Conservation (phyloP, 805 yeast species). For the Zygoascus bituminiphila region DNA sequence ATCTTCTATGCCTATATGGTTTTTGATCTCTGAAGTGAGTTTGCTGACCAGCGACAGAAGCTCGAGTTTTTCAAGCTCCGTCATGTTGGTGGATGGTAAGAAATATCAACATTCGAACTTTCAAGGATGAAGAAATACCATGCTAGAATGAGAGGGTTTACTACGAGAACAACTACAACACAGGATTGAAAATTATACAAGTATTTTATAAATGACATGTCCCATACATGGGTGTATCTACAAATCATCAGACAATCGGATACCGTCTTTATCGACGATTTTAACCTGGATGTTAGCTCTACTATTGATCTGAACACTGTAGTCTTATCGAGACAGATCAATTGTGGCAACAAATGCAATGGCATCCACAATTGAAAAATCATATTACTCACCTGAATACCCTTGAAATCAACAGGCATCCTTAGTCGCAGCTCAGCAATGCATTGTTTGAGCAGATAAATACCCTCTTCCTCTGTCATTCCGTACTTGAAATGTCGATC, state of each 20-base stretch:
- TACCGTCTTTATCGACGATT: constrained; percentile 56
- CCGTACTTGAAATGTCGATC: constrained; percentile 84
- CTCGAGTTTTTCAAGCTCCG: constrained; percentile 24
- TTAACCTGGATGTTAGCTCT: constrained; percentile 38
- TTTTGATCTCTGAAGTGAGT: constrained; percentile 26
- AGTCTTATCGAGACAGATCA: no score
- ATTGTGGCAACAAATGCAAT: no score
- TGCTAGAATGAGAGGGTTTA: background rate
- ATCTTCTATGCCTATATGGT: constrained; percentile 35
- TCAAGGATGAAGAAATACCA: background rate
- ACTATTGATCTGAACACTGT: no score
- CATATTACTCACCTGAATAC: constrained; percentile 40
- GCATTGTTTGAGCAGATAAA: constrained; percentile 64
- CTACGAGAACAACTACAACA: no score
- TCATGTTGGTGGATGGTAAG: background rate
- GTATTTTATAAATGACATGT: no score
- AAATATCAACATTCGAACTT: no score
- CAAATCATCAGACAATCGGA: constrained; percentile 19
- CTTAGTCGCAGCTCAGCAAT: constrained; percentile 71
- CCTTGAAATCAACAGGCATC: constrained; percentile 93
- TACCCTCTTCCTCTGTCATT: constrained; percentile 69
- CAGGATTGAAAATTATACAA: no score
- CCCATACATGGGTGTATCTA: background rate
- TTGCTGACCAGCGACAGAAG: constrained; percentile 28
- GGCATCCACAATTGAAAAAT: no score